Evolutionary conservation across 2,329 filamentous ascomycete genomes (phyloP).

Genomic region (Aspergillus vadensis): DNA sequence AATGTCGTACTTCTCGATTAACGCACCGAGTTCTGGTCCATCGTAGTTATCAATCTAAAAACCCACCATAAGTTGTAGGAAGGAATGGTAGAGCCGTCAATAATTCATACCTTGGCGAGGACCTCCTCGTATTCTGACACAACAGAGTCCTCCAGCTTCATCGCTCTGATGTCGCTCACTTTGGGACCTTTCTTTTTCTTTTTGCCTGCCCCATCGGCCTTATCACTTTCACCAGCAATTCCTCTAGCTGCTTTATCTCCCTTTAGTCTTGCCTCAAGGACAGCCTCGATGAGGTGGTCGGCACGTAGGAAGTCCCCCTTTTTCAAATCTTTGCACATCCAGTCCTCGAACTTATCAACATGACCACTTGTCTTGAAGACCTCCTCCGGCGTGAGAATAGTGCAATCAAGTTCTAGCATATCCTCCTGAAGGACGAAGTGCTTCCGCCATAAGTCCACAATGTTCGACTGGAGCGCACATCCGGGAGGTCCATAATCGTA

Average conservation of each 20-base stretch:
- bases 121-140: constrained; percentile 89
- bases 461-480: constrained; percentile 81
- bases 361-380: constrained; percentile 95
- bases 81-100: too few species aligned
- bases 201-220: constrained; percentile 73
- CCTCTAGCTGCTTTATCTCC: constrained; percentile 92
- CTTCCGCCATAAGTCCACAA: constrained; percentile 87
- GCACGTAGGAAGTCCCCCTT: constrained; percentile 94
- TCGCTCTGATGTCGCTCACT: constrained; percentile 70
- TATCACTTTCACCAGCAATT: constrained; percentile 57
- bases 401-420: constrained; percentile 94
- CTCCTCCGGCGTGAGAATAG: constrained; percentile 87
- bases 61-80: too few species aligned
- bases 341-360: constrained; percentile 97
- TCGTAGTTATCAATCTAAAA: constrained; percentile 89
- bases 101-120: constrained; percentile 60
- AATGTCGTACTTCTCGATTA: constrained; percentile 91
- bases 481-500: constrained; percentile 94
- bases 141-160: constrained; percentile 84
- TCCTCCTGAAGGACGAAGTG: constrained; percentile 92
- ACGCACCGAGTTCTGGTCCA: constrained; percentile 77
- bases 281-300: constrained; percentile 93
- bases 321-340: constrained; percentile 99
- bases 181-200: constrained; percentile 79
- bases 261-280: constrained; percentile 82